These are phyloP conservation scores for Pleurotus salmoneostramineus DNA, from an alignment of 768 basidiomycete species.

Conservation along the genomic window DNA sequence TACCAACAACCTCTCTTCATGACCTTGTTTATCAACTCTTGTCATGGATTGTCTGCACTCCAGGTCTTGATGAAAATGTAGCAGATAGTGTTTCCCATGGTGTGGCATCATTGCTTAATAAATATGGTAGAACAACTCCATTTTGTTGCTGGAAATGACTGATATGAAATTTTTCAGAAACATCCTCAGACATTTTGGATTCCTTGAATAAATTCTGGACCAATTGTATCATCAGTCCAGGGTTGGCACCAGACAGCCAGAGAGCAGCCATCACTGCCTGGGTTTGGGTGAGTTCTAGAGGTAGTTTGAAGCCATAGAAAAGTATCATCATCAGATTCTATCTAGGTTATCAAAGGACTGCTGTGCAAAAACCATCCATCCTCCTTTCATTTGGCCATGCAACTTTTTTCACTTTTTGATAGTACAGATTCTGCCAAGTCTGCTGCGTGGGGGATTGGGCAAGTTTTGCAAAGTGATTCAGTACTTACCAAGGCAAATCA, in stretches of 20 bases:
- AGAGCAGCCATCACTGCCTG: constrained; percentile 49
- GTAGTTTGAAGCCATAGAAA: background rate
- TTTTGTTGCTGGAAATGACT: too few species aligned
- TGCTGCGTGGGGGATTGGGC: constrained; percentile 74
- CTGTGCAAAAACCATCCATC: constrained; percentile 67
- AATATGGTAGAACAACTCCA: too few species aligned
- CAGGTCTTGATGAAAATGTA: too few species aligned
- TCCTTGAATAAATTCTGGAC: too few species aligned
- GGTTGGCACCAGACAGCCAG: too few species aligned
- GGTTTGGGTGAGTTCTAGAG: constrained; percentile 54
- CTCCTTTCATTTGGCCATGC: constrained; percentile 52
- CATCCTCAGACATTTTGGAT: too few species aligned
- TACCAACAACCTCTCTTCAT: constrained; percentile 33
- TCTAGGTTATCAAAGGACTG: constrained; percentile 75
- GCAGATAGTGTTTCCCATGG: too few species aligned
- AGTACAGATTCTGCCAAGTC: constrained; percentile 64
- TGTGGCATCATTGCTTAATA: too few species aligned
- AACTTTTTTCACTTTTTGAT: constrained; percentile 65
- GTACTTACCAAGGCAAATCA: constrained; percentile 76
- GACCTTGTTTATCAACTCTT: too few species aligned
- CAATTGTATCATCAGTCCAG: too few species aligned
- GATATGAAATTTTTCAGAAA: too few species aligned
- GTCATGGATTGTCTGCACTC: too few species aligned
- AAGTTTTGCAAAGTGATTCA: constrained; percentile 55
- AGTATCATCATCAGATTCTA: background rate